These are phyloP conservation scores for Tulasnella calospora DNA, from an alignment of 768 basidiomycete genomes.

Conservation along the genomic window DNA sequence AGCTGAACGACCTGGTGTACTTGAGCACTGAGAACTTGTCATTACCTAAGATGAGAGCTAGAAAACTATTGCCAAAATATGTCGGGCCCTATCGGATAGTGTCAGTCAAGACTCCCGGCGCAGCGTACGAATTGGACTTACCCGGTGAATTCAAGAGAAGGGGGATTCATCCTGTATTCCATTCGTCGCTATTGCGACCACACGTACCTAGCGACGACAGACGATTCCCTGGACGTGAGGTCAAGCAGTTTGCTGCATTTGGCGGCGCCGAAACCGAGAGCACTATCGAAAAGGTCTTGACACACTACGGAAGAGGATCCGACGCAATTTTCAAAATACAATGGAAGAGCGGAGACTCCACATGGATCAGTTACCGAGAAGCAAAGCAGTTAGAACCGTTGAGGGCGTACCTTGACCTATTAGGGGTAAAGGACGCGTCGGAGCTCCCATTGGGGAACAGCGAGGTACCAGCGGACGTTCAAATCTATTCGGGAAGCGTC, in stretches of 20 bases:
- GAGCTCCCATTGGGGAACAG: too few relatives aligned
- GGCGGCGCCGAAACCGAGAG: constrained; percentile 33
- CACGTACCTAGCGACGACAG: constrained; percentile 33
- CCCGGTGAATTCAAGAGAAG: neutral
- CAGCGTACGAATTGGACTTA: constrained; percentile 9
- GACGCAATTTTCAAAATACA: constrained; percentile 35
- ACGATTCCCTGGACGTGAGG: constrained; percentile 38
- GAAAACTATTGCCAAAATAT: constrained; percentile 40
- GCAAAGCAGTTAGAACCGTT: too few relatives aligned
- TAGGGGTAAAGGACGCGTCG: too few relatives aligned
- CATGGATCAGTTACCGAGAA: constrained; percentile 36
- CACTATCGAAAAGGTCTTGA: constrained; percentile 32
- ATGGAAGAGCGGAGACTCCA: constrained; percentile 38
- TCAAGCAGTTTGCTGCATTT: constrained; percentile 32
- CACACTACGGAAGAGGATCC: constrained; percentile 33
- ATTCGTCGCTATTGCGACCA: constrained; percentile 3
- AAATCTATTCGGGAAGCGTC: too few relatives aligned
- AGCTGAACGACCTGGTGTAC: constrained; percentile 16
- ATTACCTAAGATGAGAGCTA: constrained; percentile 36
- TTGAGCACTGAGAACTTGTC: constrained; percentile 40
- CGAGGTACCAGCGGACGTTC: too few relatives aligned
- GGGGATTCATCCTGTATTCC: constrained; percentile 19
- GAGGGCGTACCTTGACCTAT: too few relatives aligned
- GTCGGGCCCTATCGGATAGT: constrained; percentile 41
- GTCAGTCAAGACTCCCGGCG: neutral